Percentiles rank a stretch among this genome's conserved stretches.
Evolutionary conservation across 495 filamentous ascomycete genomes (phyloP).

Genomic region (Pseudotulostoma volvatum): DNA sequence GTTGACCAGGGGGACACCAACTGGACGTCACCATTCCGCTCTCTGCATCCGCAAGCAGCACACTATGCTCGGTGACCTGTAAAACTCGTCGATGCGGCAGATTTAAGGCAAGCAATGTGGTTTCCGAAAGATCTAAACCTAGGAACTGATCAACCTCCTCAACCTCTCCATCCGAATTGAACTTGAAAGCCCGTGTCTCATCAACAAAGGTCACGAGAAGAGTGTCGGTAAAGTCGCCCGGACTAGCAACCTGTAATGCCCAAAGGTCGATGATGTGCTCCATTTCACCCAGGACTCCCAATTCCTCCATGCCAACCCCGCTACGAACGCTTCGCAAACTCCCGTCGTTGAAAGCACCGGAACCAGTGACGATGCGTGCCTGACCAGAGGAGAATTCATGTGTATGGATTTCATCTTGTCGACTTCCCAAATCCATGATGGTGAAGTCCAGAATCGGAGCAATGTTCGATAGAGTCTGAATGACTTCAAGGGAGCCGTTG

Average conservation of each 20-base stretch:
- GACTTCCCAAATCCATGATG: slow-evolving; percentile 85
- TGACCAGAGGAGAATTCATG: slow-evolving; percentile 92
- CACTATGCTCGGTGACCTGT: slow-evolving; percentile 57
- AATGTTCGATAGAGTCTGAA: slow-evolving; percentile 72
- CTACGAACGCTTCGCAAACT: slow-evolving; percentile 77
- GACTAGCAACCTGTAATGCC: slow-evolving; percentile 36
- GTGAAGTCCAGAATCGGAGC: slow-evolving; percentile 86
- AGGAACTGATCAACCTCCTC: slow-evolving; percentile 66
- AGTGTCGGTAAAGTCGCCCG: slow-evolving; percentile 40
- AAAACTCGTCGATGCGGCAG: slow-evolving; percentile 45
- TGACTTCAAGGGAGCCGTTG: slow-evolving; percentile 37
- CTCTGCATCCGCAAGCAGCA: slow-evolving; percentile 48
- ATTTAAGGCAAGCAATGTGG: slow-evolving; percentile 56
- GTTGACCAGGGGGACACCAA: slow-evolving; percentile 44
- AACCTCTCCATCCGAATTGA: slow-evolving; percentile 57
- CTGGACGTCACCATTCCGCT: slow-evolving; percentile 48
- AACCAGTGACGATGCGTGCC: slow-evolving; percentile 82
- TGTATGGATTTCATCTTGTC: slow-evolving; percentile 55
- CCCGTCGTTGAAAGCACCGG: slow-evolving; percentile 74
- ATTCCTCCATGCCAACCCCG: slow-evolving; percentile 82
- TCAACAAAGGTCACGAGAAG: slow-evolving; percentile 67
- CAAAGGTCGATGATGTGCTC: slow-evolving; percentile 55
- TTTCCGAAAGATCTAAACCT: slow-evolving; percentile 50
- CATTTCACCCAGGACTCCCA: slow-evolving; percentile 70
- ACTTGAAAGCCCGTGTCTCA: slow-evolving; percentile 71